Percentiles rank a stretch among this genome's conserved stretches.
Evolutionary conservation across 164 flowering plant genomes (phyloP).

Genomic region (Vitis rotundifolia): DNA sequence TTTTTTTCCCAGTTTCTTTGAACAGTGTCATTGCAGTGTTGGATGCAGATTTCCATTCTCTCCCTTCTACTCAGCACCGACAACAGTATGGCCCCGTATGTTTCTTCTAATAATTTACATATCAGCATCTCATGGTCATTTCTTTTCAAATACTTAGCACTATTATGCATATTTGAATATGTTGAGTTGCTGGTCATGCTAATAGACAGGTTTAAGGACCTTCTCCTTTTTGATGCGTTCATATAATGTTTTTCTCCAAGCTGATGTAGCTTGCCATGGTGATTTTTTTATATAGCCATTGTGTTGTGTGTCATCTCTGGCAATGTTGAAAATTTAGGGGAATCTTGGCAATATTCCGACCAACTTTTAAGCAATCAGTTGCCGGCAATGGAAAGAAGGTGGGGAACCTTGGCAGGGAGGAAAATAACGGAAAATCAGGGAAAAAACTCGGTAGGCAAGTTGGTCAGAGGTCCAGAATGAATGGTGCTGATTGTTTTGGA

Average conservation of each 20-base stretch:
- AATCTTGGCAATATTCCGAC: no score
- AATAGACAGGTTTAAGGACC: background rate
- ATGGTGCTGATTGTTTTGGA: no score
- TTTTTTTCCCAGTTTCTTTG: constrained; percentile 66
- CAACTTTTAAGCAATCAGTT: no score
- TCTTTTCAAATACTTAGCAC: background rate
- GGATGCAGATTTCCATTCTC: constrained; percentile 99
- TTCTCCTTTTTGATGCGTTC: background rate
- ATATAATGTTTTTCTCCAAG: background rate
- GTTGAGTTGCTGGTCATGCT: background rate
- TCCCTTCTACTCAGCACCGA: constrained; percentile 85
- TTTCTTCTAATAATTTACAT: constrained; percentile 14
- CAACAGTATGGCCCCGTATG: constrained; percentile 97
- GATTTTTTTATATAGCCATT: background rate
- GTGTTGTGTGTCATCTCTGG: background rate
- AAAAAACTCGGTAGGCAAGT: no score
- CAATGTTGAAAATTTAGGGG: no score
- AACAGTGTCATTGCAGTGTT: constrained; percentile 94
- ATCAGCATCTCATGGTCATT: background rate
- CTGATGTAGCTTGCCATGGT: background rate
- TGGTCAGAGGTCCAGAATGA: no score
- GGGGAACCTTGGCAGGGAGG: no score
- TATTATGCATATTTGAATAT: background rate
- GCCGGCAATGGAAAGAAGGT: no score
- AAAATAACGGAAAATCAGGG: no score